Conservation (phyloP, 768 basidiomycete species). For the Leccinum rimulosum region DNA sequence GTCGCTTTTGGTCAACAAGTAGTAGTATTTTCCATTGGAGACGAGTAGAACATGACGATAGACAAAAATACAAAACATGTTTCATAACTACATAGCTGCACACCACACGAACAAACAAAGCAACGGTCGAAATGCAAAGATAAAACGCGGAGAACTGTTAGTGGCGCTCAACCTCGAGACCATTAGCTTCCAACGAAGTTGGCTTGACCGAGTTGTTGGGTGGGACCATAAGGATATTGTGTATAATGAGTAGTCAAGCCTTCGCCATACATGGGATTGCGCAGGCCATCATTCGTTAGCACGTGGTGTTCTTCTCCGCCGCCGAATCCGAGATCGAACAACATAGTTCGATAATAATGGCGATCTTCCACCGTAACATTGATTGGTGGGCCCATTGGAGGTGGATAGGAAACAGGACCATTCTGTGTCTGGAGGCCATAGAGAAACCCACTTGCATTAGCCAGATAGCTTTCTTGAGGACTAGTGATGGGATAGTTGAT, state of each 20-base stretch:
- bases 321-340: conserved; percentile 69
- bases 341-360: conserved; percentile 74
- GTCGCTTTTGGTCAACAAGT: conserved; percentile 62
- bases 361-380: conserved; percentile 48
- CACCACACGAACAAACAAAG: conserved; percentile 9
- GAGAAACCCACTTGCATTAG: conserved; percentile 12
- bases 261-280: conserved; percentile 30
- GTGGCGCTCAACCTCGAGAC: background rate
- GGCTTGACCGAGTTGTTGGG: conserved; percentile 22
- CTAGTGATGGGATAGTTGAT: conserved; percentile 16
- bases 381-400: conserved; percentile 35
- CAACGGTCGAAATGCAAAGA: conserved; percentile 2
- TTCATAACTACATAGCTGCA: conserved; percentile 16
- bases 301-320: conserved; percentile 40
- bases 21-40: conserved; percentile 60
- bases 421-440: conserved; percentile 14
- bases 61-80: conserved; percentile 21
- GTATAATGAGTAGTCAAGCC: conserved; percentile 34
- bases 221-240: conserved; percentile 32
- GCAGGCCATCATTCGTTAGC: conserved; percentile 23
- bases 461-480: conserved; percentile 20
- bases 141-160: background rate
- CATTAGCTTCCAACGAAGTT: conserved; percentile 22
- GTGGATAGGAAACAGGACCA: conserved; percentile 18
- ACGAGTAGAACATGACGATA: conserved; percentile 37